These are phyloP conservation scores for Xanthoparmelia taractica DNA, from an alignment of 495 filamentous ascomycete genomes.

Conservation along the genomic window DNA sequence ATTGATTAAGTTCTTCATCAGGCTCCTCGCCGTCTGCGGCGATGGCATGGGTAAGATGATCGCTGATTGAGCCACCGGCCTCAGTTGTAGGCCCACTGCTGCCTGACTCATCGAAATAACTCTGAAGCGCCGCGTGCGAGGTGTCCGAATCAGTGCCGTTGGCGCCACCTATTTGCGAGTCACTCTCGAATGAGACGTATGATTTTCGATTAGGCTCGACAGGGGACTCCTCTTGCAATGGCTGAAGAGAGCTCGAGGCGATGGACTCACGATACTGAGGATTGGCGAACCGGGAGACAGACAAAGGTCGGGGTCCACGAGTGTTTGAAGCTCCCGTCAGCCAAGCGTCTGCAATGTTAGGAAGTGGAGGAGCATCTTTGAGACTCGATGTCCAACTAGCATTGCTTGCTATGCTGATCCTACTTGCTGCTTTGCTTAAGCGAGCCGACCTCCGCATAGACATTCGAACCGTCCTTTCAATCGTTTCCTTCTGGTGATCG, in stretches of 20 bases:
- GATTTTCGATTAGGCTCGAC: conserved; percentile 87
- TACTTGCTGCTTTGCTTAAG: conserved; percentile 82
- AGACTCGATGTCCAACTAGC: conserved; percentile 85
- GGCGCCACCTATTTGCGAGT: conserved; percentile 50
- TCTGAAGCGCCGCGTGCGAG: conserved; percentile 52
- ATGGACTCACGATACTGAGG: conserved; percentile 76
- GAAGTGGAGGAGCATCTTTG: conserved; percentile 82
- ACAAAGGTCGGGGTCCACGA: conserved; percentile 50
- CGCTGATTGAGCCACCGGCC: conserved; percentile 59
- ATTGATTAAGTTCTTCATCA: conserved; percentile 68
- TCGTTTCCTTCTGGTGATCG: conserved; percentile 82
- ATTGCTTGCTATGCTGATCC: conserved; percentile 89
- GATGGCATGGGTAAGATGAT: conserved; percentile 53
- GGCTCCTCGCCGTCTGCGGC: conserved; percentile 79
- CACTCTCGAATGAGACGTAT: conserved; percentile 90
- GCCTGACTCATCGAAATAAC: conserved; percentile 77
- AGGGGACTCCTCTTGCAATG: conserved; percentile 85
- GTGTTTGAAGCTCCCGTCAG: conserved; percentile 46
- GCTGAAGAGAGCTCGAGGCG: conserved; percentile 78
- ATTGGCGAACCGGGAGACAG: conserved; percentile 52
- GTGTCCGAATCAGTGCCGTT: conserved; percentile 65
- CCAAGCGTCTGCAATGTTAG: conserved; percentile 94
- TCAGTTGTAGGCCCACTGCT: conserved; percentile 59
- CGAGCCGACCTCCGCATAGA: conserved; percentile 83
- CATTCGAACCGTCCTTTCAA: conserved; percentile 86